These are phyloP conservation scores for Mycogone perniciosa DNA, from an alignment of 2,329 filamentous ascomycete species.

Conservation along the genomic window DNA sequence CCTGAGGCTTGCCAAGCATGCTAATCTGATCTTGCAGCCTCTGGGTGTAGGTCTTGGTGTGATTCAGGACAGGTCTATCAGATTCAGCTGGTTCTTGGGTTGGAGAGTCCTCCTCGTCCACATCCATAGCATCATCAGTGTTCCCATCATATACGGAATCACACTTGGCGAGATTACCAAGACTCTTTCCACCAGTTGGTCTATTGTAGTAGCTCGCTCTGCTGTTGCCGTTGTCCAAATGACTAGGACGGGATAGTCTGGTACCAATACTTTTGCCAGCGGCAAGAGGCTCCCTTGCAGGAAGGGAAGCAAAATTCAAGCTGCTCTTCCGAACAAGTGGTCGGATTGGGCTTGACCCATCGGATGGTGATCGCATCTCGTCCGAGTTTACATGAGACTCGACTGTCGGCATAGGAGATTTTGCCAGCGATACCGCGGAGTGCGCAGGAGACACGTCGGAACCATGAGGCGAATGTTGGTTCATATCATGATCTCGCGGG, in stretches of 20 bases:
- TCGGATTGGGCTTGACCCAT: slow-evolving; percentile 67
- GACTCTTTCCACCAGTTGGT: slow-evolving; percentile 66
- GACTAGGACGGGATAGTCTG: slow-evolving; percentile 67
- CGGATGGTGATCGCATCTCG: slow-evolving; percentile 54
- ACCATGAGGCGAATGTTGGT: slow-evolving; percentile 7
- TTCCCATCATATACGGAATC: slow-evolving; percentile 40
- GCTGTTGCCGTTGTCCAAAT: slow-evolving; percentile 65
- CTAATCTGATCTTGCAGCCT: slow-evolving; percentile 89
- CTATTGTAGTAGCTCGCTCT: slow-evolving; percentile 68
- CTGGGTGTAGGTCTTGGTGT: slow-evolving; percentile 91
- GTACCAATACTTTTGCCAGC: slow-evolving; percentile 77
- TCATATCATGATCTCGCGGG: slow-evolving; percentile 6
- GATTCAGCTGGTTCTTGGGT: slow-evolving; percentile 35
- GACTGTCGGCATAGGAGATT: neutral
- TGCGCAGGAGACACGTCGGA: neutral
- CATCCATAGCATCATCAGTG: slow-evolving; percentile 50
- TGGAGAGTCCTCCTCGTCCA: slow-evolving; percentile 36
- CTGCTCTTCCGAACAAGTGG: slow-evolving; percentile 86
- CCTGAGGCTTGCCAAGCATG: slow-evolving; percentile 54
- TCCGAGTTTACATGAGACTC: slow-evolving; percentile 5
- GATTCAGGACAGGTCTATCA: slow-evolving; percentile 37
- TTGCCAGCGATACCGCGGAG: neutral
- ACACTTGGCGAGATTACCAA: slow-evolving; percentile 46
- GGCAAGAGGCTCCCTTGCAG: slow-evolving; percentile 79
- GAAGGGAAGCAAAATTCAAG: slow-evolving; percentile 86